Conservation (phyloP, 768 basidiomycete species). For the Trametes coccinea region DNA sequence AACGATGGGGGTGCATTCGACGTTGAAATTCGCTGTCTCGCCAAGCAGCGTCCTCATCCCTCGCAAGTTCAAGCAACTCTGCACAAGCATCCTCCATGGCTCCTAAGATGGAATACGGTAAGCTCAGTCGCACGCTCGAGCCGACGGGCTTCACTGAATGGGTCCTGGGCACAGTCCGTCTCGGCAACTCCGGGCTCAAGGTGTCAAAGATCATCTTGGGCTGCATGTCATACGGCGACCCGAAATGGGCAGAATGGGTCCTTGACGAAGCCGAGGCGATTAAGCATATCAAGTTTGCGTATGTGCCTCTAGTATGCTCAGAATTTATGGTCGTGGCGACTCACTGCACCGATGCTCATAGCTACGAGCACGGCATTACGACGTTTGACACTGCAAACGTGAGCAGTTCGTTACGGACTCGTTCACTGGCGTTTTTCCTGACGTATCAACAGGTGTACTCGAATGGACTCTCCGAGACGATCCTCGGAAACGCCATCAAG, state of each 20-base stretch:
- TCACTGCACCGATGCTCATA: conserved; percentile 5
- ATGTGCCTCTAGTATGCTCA: conserved; percentile 16
- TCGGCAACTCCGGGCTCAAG: conserved; percentile 33
- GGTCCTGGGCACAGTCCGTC: conserved; percentile 21
- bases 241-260: conserved; percentile 40
- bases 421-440: background rate
- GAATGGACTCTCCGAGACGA: conserved; percentile 43
- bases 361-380: conserved; percentile 44
- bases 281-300: conserved; percentile 45
- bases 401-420: background rate
- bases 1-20: too few species aligned
- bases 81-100: background rate
- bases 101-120: conserved; percentile 18
- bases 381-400: conserved; percentile 42
- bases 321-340: background rate
- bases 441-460: conserved; percentile 35
- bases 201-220: conserved; percentile 37
- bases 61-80: too few species aligned
- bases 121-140: background rate
- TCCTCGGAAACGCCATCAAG: conserved; percentile 51
- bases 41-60: too few species aligned
- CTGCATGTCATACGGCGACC: conserved; percentile 37
- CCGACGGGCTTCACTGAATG: background rate
- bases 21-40: too few species aligned
- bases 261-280: conserved; percentile 38